phyloP scores from a whole-genome alignment of 192 early-diverging fungal genomes.

The Coemansia sp. region DNA sequence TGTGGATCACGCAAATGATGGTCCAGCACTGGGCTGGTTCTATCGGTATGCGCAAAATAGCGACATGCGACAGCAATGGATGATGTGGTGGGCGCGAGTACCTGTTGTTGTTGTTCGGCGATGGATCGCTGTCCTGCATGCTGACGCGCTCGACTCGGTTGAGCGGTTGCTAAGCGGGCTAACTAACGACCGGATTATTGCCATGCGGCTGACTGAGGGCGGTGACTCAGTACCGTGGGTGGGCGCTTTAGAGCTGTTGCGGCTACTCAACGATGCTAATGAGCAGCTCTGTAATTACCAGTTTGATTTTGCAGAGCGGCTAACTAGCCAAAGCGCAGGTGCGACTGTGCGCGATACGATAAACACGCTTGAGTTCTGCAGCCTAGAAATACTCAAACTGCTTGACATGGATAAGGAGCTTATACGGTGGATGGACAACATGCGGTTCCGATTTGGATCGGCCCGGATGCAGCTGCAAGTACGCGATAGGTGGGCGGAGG shows the following conservation, averaged over 20 bases:
- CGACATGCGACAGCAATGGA: conserved; percentile 28
- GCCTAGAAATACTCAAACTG: conserved; percentile 5
- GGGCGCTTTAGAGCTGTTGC: conserved; percentile 40
- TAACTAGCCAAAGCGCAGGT: neutral
- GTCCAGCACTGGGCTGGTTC: conserved; percentile 19
- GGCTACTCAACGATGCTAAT: conserved; percentile 26
- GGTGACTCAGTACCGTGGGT: conserved; percentile 23
- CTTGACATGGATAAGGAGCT: conserved; percentile 31
- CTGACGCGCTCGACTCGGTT: conserved; percentile 17
- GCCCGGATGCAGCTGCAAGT: neutral
- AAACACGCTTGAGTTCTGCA: conserved; percentile 5
- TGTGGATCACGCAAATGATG: neutral
- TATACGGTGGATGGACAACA: conserved; percentile 27
- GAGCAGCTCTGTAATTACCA: conserved; percentile 1
- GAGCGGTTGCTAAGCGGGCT: conserved; percentile 15
- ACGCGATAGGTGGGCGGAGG: conserved; percentile 8
- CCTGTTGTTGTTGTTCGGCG: conserved; percentile 21
- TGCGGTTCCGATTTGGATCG: conserved; percentile 12
- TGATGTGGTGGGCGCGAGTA: conserved; percentile 35
- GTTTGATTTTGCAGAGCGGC: conserved; percentile 4
- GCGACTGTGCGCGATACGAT: neutral
- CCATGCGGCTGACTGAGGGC: conserved; percentile 9
- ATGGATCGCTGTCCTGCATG: conserved; percentile 24
- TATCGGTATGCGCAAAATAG: conserved; percentile 26
- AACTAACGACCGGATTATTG: conserved; percentile 21